Conservation (phyloP, 2,329 filamentous ascomycete genomes). For the Venturia effusa region DNA sequence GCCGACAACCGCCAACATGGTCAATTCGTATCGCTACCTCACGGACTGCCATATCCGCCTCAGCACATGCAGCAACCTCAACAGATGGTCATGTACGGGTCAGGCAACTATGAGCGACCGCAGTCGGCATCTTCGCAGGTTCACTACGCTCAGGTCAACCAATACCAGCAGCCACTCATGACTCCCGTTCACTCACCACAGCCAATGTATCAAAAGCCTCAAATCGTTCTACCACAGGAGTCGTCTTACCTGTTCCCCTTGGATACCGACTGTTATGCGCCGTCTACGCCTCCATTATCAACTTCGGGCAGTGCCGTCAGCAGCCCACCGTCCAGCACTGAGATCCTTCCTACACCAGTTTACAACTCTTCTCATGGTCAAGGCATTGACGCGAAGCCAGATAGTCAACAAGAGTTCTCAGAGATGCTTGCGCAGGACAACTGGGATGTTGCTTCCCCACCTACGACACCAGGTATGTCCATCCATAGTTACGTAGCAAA, state of each 20-base stretch:
- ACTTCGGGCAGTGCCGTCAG: conserved; percentile 74
- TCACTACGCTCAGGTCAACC: conserved; percentile 31
- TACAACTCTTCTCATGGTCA: conserved; percentile 60
- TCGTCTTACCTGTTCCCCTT: conserved; percentile 47
- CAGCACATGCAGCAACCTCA: conserved; percentile 31
- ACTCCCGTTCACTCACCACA: conserved; percentile 70
- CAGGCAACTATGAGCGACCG: conserved; percentile 38
- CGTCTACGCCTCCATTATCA: conserved; percentile 78
- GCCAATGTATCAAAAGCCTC: conserved; percentile 63
- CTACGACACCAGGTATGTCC: conserved; percentile 79
- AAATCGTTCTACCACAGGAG: conserved; percentile 54
- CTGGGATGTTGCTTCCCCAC: conserved; percentile 64
- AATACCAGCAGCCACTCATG: conserved; percentile 50
- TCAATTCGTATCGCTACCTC: conserved; percentile 59
- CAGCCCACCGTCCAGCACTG: conserved; percentile 68
- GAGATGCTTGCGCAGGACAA: conserved; percentile 65
- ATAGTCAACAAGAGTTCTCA: conserved; percentile 57
- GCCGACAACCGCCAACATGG: conserved; percentile 63
- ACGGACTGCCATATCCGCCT: conserved; percentile 30
- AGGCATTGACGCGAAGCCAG: conserved; percentile 35
- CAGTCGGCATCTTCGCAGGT: conserved; percentile 52
- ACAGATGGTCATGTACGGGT: conserved; percentile 30
- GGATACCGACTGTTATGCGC: conserved; percentile 64
- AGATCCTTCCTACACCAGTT: conserved; percentile 71
- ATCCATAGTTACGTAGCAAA: too few relatives aligned